Evolutionary conservation across 352 stramenopile species (phyloP), one percentile per base, ranked within the genome.

Genomic region (Globisporangium echinulatum): DNA sequence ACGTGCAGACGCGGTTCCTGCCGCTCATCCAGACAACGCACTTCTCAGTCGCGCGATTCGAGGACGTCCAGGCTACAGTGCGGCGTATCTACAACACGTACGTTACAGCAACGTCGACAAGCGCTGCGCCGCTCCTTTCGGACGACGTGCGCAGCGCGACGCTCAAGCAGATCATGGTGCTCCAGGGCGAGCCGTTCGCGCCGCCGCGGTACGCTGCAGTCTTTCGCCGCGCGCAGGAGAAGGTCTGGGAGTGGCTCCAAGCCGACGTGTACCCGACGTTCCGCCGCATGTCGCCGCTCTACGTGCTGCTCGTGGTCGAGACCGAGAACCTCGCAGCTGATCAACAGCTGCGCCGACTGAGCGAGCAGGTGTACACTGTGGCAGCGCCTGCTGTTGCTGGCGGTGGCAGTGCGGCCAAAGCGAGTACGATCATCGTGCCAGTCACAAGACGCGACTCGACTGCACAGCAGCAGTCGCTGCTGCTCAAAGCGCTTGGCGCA

Each of bases 101-200:
- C 63, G 52, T 88, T 6, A 78, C 80, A 15, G 74, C 77, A 19
- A 75, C 52, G 36, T 69, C 70, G 0, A 14, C 48, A 1, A 69
- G 63, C 11, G 49, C 60, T 7, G 79, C 78, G 9, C 74, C 65
- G 9, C 46, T 70, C 17, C 61, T 92, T 14, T 66, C 78, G 6
- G 79, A 87, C 40, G 58, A 68, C 11, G 65, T 88, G 44, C 72
- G 80, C 43, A 85, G 74, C 19, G 79, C 76, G 25, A 86, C 77
- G 25, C 62, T 92, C 58, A 73, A 86, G 56, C 68, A 72, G 51
- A 88, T 92, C 49, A 72, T 92, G 66, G 66, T 72, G 56, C 69
- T 90, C 33, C 82, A 92, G 60, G 77, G 78, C 37, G 82, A 92
- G 56, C 76, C 82, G 14, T 92, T 92, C 58, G 88, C 82, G 2